Percentiles rank a stretch among this genome's conserved stretches.
These are phyloP conservation scores for Pistacia atlantica DNA, from an alignment of 345 rosid species.

Conservation along the genomic window DNA sequence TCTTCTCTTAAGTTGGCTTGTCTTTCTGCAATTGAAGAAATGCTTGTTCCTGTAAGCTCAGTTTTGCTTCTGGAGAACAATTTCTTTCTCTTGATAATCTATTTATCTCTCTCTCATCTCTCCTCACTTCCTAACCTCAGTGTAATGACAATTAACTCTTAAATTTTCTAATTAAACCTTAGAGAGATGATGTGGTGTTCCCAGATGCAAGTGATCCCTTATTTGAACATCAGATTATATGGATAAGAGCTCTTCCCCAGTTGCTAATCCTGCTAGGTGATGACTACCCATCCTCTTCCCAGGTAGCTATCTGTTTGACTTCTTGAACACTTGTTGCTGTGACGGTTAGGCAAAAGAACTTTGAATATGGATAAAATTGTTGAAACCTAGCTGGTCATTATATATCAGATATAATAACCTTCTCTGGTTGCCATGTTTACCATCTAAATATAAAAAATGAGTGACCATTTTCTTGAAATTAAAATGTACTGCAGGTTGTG, in stretches of 20 bases:
- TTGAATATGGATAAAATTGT: slow-evolving; percentile 15
- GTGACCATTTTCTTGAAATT: slow-evolving; percentile 16
- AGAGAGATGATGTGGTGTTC: slow-evolving; percentile 46
- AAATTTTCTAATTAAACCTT: slow-evolving; percentile 18
- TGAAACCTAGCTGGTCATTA: slow-evolving; percentile 4
- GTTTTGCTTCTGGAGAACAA: slow-evolving; percentile 3
- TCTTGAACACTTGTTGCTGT: not conserved
- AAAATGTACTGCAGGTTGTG: slow-evolving; percentile 50
- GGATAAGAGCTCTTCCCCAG: slow-evolving; percentile 78
- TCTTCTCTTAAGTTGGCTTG: slow-evolving; percentile 68
- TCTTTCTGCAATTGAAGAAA: slow-evolving; percentile 56
- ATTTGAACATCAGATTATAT: slow-evolving; percentile 49
- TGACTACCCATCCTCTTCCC: slow-evolving; percentile 53
- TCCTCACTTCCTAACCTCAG: not conserved
- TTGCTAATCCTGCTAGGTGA: slow-evolving; percentile 63
- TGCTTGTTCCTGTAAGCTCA: slow-evolving; percentile 75
- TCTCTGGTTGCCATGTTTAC: not conserved
- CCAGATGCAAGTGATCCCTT: slow-evolving; percentile 48
- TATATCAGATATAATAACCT: not conserved
- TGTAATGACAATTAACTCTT: not conserved
- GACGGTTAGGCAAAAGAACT: not conserved
- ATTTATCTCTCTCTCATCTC: not conserved
- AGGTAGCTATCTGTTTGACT: slow-evolving; percentile 44
- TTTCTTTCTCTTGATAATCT: not conserved
- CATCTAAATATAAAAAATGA: not conserved